phyloP scores from a whole-genome alignment of 768 basidiomycete genomes.

The Austroboletus festivus region DNA sequence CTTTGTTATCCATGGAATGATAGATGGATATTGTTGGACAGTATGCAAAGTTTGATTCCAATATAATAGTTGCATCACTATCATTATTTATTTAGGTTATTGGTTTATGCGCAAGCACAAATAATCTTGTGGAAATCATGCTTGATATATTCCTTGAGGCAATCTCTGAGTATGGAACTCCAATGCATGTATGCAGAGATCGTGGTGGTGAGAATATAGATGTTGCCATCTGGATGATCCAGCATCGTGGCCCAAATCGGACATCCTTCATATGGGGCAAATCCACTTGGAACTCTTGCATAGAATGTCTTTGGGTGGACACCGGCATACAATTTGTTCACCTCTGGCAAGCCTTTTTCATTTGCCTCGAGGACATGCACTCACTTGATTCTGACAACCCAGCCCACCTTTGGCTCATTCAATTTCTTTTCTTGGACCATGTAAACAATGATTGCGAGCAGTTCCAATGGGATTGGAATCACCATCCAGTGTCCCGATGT shows the following conservation, averaged over 20 bases:
- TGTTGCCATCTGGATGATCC: constrained; percentile 28
- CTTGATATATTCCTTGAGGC: neutral
- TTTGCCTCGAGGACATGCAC: constrained; percentile 34
- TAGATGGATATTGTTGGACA: constrained; percentile 29
- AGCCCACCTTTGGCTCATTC: constrained; percentile 43
- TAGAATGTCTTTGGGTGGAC: constrained; percentile 46
- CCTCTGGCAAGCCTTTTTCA: constrained; percentile 43
- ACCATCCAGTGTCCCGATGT: constrained; percentile 30
- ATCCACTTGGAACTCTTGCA: constrained; percentile 41
- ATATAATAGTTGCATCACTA: too few species aligned
- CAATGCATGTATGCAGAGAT: constrained; percentile 27
- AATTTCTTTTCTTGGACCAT: constrained; percentile 36
- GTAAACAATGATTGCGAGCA: constrained; percentile 38
- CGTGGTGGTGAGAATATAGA: constrained; percentile 29
- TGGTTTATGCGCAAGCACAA: too few species aligned
- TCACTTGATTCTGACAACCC: constrained; percentile 30
- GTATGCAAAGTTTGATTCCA: constrained; percentile 12
- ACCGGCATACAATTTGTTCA: constrained; percentile 38
- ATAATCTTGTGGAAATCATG: too few species aligned
- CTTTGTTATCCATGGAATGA: constrained; percentile 24
- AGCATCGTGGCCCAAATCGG: constrained; percentile 18
- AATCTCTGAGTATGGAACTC: constrained; percentile 10
- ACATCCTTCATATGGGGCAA: constrained; percentile 32
- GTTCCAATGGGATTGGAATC: constrained; percentile 40
- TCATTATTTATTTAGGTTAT: neutral